These are phyloP conservation scores for Wickerhamomyces bovis DNA, from an alignment of 805 yeast genomes.

Conservation along the genomic window DNA sequence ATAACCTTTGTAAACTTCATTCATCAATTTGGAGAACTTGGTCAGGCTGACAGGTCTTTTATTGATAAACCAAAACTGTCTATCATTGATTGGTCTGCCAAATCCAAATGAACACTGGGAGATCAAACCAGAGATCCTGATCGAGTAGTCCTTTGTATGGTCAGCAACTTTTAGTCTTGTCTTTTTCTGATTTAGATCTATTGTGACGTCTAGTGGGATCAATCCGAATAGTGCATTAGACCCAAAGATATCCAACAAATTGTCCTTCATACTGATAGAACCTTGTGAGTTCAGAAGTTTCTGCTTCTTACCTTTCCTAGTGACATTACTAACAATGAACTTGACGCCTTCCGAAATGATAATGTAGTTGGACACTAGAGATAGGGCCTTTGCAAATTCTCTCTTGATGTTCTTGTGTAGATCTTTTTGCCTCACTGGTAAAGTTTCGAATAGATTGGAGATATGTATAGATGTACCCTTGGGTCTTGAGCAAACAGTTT, in stretches of 20 bases:
- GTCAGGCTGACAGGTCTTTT: conserved; percentile 65
- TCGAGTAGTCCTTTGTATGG: conserved; percentile 23
- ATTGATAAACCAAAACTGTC: conserved; percentile 74
- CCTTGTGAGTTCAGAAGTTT: conserved; percentile 58
- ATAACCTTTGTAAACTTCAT: conserved; percentile 66
- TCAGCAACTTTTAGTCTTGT: conserved; percentile 10
- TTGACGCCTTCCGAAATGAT: conserved; percentile 55
- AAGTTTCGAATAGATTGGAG: conserved; percentile 49
- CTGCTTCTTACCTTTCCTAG: conserved; percentile 41
- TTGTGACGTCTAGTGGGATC: conserved; percentile 37
- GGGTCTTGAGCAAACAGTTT: conserved; percentile 42
- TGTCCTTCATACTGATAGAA: conserved; percentile 39
- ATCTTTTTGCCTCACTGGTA: conserved; percentile 82
- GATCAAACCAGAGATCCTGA: conserved; percentile 51
- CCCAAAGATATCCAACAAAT: conserved; percentile 67
- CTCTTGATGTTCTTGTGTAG: conserved; percentile 58
- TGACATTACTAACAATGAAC: conserved; percentile 52
- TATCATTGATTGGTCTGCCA: conserved; percentile 64
- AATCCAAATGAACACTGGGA: conserved; percentile 77
- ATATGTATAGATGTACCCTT: conserved; percentile 67
- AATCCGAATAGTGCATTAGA: conserved; percentile 56
- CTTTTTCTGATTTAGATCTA: conserved; percentile 30
- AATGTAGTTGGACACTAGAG: conserved; percentile 56
- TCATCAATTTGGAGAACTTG: conserved; percentile 49
- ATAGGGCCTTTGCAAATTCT: conserved; percentile 67